Base-by-base conservation (phyloP, 257 asterid genomes). In the Nemophila menziesii region DNA sequence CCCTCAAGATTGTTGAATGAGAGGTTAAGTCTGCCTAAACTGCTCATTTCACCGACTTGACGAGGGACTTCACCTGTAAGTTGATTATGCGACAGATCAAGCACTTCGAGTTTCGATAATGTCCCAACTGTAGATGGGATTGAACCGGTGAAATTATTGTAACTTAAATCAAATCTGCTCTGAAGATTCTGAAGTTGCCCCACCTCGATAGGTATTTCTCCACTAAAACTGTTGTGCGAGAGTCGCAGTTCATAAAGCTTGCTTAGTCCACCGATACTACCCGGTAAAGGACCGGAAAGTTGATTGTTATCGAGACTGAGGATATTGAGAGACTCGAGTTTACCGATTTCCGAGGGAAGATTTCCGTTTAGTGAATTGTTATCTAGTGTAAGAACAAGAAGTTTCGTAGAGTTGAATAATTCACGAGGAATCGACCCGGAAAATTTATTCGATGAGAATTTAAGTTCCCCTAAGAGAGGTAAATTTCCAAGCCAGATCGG, bases 401-500 rank as follows among this genome's bases (percentile, higher is more conserved):
- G 74, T 18, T 65, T 83, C 0, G 92, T 74, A 53, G 86, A 83
- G 20, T 83, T 80, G 65, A 83, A 83, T 24, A 83, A 5, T 16
- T 79, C 77, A 44, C 0, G 67, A 46, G 89, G 93, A 48, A 87
- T 69, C 11, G 74, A 16, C 4, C 85, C 92, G 0, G 79, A 75
- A 22, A 87, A 56, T 20, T 49, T 75, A 60, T 87, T 87, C 16
- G 39, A 61, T 13, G 86, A 72, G 39, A 83, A 92, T 60, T 87
- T 83, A 16, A 87, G 72, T 66, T 83, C 97, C 13, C 95, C 97
- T 40, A 87, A 42, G 10, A 67, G 67, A 13, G 93, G 89, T 44
- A 83, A 72, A 40, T 71, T 63, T 15, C 93, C 95, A 4, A 87
- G 73, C 95, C 97, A 87, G 45, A 54, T 53, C 2, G 97, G 95